Percentiles rank a stretch among this genome's conserved stretches.
These are phyloP conservation scores for Apodospora peruviana DNA, from an alignment of 495 filamentous ascomycete species.

Conservation along the genomic window DNA sequence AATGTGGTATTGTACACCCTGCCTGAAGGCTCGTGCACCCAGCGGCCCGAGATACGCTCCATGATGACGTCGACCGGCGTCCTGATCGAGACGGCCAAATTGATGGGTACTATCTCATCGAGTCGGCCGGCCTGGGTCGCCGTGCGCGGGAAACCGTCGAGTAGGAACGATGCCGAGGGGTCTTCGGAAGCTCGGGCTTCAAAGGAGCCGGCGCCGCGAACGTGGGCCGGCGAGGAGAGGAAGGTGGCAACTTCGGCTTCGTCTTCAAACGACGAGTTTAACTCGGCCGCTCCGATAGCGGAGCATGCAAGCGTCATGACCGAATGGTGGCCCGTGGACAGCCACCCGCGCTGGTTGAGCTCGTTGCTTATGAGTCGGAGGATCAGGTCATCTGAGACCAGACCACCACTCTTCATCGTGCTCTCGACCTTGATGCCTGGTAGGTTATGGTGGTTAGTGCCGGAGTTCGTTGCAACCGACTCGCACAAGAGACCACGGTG, in stretches of 20 bases:
- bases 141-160: slow-evolving; percentile 94
- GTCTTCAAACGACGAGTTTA: slow-evolving; percentile 19
- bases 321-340: slow-evolving; percentile 37
- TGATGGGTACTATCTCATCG: slow-evolving; percentile 79
- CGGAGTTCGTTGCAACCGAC: neutral
- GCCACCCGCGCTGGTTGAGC: slow-evolving; percentile 77
- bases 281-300: slow-evolving; percentile 17
- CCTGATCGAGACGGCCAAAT: slow-evolving; percentile 70
- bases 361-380: slow-evolving; percentile 86
- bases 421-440: slow-evolving; percentile 82
- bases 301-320: slow-evolving; percentile 39
- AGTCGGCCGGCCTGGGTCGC: slow-evolving; percentile 70
- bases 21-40: slow-evolving; percentile 90
- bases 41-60: slow-evolving; percentile 80
- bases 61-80: slow-evolving; percentile 75
- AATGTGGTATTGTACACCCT: slow-evolving; percentile 92
- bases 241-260: slow-evolving; percentile 31
- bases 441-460: neutral
- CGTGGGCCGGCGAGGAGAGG: slow-evolving; percentile 34
- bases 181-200: slow-evolving; percentile 52
- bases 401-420: slow-evolving; percentile 74
- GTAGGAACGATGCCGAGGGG: slow-evolving; percentile 80
- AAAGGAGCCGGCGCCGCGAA: slow-evolving; percentile 20
- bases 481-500: too few species aligned
- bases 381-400: slow-evolving; percentile 87